phyloP scores from a whole-genome alignment of 331 rosid genomes.

The Arachis monticola region DNA sequence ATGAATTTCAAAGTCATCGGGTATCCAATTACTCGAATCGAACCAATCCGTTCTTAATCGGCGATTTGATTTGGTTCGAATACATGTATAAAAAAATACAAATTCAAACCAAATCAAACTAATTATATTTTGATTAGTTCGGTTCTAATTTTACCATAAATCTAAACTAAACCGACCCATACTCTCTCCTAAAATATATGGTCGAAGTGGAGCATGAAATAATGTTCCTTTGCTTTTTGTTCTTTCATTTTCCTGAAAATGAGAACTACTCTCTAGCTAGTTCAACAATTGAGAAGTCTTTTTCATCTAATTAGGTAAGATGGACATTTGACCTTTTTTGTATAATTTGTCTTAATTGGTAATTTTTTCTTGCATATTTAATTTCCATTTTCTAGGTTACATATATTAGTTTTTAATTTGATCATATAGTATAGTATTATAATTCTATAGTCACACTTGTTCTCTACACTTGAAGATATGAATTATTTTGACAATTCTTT shows the following conservation, averaged over 20 bases:
- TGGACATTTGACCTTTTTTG: background rate
- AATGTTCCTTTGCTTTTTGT: background rate
- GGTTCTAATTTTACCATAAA: no score
- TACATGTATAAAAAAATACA: no score
- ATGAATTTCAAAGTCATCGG: no score
- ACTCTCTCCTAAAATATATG: background rate
- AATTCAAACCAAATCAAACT: no score
- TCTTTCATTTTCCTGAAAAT: background rate
- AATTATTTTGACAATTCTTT: background rate
- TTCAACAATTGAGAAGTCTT: slow-evolving; percentile 10
- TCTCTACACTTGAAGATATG: slow-evolving; percentile 24
- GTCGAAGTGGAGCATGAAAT: background rate
- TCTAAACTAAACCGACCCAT: no score
- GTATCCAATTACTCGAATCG: no score
- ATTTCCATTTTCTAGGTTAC: slow-evolving; percentile 24
- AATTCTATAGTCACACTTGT: background rate
- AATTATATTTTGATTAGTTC: no score
- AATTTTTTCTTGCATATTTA: slow-evolving; percentile 13
- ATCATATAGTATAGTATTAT: background rate
- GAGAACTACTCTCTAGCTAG: background rate
- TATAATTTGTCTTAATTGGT: background rate
- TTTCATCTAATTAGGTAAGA: slow-evolving; percentile 26
- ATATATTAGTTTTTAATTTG: background rate
- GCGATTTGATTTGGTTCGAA: no score
- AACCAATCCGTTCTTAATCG: no score